A percentile compares a stretch with the other conserved stretches of the same genome.
These are phyloP conservation scores for Xylaria nigripes DNA, from an alignment of 495 filamentous ascomycete species.

Conservation along the genomic window DNA sequence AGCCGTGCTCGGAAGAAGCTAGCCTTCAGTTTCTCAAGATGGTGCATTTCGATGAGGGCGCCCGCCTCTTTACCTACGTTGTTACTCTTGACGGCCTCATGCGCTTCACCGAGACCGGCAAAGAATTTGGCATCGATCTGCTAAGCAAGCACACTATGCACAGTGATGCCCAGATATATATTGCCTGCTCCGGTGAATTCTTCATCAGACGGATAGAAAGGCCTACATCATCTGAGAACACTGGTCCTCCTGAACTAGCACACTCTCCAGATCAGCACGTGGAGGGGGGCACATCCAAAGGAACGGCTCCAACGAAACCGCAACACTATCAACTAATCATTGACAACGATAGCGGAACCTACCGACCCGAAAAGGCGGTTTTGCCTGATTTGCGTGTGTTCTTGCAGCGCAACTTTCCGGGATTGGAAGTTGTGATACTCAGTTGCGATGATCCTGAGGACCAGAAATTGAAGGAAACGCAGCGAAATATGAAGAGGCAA, in stretches of 20 bases:
- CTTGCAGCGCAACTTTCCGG: conserved; percentile 61
- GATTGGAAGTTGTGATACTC: conserved; percentile 59
- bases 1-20: conserved; percentile 49
- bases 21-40: conserved; percentile 76
- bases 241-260: conserved; percentile 16
- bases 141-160: conserved; percentile 94
- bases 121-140: conserved; percentile 88
- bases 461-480: conserved; percentile 43
- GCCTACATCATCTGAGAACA: conserved; percentile 12
- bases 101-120: conserved; percentile 89
- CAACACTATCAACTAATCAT: conserved; percentile 77
- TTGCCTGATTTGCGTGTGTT: conserved; percentile 64
- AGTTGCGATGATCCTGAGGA: conserved; percentile 65
- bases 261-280: conserved; percentile 21
- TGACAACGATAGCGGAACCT: conserved; percentile 92
- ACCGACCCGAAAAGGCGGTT: conserved; percentile 69
- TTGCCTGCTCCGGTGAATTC: conserved; percentile 89
- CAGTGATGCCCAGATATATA: conserved; percentile 78
- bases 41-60: conserved; percentile 75
- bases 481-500: conserved; percentile 47
- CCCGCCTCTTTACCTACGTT: conserved; percentile 85
- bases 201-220: conserved; percentile 62
- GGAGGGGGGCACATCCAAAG: conserved; percentile 30
- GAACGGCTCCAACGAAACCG: conserved; percentile 48
- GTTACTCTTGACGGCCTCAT: conserved; percentile 77